These are phyloP conservation scores for Xylariomycetidae sp. DNA, from an alignment of 2,329 filamentous ascomycete species.

Conservation along the genomic window DNA sequence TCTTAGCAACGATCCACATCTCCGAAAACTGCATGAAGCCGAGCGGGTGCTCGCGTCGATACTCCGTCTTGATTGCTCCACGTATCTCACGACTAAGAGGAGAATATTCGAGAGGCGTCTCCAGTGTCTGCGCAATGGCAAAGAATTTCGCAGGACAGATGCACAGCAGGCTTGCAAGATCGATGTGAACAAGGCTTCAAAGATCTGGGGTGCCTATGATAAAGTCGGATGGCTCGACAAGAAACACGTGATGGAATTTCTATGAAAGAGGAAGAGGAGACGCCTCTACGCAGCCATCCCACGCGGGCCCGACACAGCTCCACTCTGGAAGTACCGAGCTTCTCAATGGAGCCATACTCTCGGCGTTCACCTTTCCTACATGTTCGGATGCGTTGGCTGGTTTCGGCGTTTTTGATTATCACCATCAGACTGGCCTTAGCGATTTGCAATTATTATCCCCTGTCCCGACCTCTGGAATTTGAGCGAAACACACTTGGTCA, in stretches of 20 bases:
- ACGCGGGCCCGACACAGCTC: too few relatives aligned
- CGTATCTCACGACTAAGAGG: constrained; percentile 88
- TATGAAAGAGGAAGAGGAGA: constrained; percentile 25
- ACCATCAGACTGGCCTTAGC: constrained; percentile 10
- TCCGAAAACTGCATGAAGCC: constrained; percentile 66
- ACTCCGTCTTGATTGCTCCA: constrained; percentile 77
- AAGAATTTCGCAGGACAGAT: constrained; percentile 91
- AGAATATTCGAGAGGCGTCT: constrained; percentile 79
- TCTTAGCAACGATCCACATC: constrained; percentile 65
- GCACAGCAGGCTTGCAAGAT: constrained; percentile 97
- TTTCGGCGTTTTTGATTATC: constrained; percentile 1
- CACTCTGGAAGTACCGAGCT: too few relatives aligned
- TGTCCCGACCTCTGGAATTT: too few relatives aligned
- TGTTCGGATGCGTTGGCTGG: background rate
- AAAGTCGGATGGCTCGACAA: constrained; percentile 75
- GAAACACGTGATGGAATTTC: constrained; percentile 33
- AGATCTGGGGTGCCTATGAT: constrained; percentile 85
- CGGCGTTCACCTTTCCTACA: background rate
- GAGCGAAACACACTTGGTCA: constrained; percentile 8
- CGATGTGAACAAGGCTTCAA: constrained; percentile 95
- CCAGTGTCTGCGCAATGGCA: constrained; percentile 58
- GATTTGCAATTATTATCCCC: too few relatives aligned
- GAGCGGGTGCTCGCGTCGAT: constrained; percentile 72
- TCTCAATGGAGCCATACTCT: constrained; percentile 19
- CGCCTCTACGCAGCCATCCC: too few relatives aligned